A percentile compares a stretch with the other conserved stretches of the same genome.
phyloP scores from a whole-genome alignment of 208 protist genomes.

The Acanthamoeba lenticulata region DNA sequence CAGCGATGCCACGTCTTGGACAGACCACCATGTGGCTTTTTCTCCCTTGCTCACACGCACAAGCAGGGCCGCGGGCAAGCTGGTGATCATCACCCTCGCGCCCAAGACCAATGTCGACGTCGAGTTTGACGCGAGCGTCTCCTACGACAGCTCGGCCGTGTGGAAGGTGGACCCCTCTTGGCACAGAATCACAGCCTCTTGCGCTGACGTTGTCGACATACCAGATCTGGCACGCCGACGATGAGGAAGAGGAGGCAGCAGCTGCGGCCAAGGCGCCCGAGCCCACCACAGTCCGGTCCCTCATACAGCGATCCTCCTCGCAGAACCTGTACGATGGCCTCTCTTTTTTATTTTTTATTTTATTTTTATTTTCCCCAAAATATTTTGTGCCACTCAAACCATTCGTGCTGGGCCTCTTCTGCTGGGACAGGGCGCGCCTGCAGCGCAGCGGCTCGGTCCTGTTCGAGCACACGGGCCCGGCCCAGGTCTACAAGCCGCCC shows the following conservation, averaged over 20 bases:
- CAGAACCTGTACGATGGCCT: no score
- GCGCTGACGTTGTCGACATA: not conserved
- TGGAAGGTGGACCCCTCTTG: not conserved
- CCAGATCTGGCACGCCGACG: slow-evolving; percentile 15
- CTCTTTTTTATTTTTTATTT: no score
- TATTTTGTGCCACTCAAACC: not conserved
- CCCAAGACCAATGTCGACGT: not conserved
- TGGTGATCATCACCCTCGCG: slow-evolving; percentile 6
- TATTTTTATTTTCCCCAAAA: no score
- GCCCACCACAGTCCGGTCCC: not conserved
- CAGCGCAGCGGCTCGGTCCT: not conserved
- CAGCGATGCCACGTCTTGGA: not conserved
- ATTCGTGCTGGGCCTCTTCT: not conserved
- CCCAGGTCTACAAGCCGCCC: slow-evolving; percentile 51
- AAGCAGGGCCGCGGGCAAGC: not conserved
- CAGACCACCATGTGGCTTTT: no score
- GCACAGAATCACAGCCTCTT: not conserved
- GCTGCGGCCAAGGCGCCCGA: not conserved
- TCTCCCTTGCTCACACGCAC: no score
- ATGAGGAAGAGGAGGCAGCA: not conserved
- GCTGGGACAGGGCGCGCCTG: not conserved
- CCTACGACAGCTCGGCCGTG: slow-evolving; percentile 49
- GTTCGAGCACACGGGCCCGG: slow-evolving; percentile 39
- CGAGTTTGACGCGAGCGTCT: not conserved
- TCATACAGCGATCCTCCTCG: no score